Evolutionary conservation across 1,284 basidiomycete species (phyloP).

Genomic region (Malassezia japonica): DNA sequence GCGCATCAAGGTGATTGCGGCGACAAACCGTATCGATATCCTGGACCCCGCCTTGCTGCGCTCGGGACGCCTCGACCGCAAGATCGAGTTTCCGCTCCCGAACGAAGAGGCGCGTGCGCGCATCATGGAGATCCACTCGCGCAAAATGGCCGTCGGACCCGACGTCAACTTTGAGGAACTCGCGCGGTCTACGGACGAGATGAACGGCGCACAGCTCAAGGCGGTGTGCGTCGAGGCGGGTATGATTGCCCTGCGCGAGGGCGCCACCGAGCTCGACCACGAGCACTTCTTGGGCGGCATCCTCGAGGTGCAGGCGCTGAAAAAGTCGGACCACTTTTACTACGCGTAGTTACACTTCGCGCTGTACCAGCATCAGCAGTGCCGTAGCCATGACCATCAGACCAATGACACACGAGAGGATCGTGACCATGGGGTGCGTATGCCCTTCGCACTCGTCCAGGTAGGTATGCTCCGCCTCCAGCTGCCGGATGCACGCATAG

Average conservation of each 20-base stretch:
- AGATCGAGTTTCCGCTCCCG: conserved; percentile 71
- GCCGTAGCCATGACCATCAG: conserved; percentile 9
- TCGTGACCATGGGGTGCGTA: conserved; percentile 8
- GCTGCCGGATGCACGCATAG: conserved; percentile 7
- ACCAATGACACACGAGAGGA: conserved; percentile 3
- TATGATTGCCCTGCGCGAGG: conserved; percentile 93
- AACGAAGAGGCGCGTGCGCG: conserved; percentile 64
- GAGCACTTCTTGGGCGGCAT: conserved; percentile 48
- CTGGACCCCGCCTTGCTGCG: conserved; percentile 70
- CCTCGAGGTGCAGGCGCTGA: conserved; percentile 48
- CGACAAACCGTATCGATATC: conserved; percentile 97
- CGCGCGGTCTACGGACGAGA: conserved; percentile 65
- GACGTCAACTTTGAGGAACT: conserved; percentile 70
- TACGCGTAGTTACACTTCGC: conserved; percentile 18
- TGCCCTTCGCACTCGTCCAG: conserved; percentile 18
- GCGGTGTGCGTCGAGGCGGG: conserved; percentile 77
- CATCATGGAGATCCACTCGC: conserved; percentile 70
- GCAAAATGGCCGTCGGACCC: conserved; percentile 77
- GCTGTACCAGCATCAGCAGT: conserved; percentile 15
- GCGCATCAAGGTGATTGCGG: conserved; percentile 97
- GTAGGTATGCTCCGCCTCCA: conserved; percentile 11
- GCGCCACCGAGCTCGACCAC: conserved; percentile 57
- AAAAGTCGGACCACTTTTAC: conserved; percentile 47
- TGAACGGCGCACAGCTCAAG: conserved; percentile 59
- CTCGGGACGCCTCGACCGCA: conserved; percentile 65